A percentile compares a stretch with the other conserved stretches of the same genome.
These are phyloP conservation scores for Blastomyces emzantsi DNA, from an alignment of 2,329 filamentous ascomycete species.

Conservation along the genomic window DNA sequence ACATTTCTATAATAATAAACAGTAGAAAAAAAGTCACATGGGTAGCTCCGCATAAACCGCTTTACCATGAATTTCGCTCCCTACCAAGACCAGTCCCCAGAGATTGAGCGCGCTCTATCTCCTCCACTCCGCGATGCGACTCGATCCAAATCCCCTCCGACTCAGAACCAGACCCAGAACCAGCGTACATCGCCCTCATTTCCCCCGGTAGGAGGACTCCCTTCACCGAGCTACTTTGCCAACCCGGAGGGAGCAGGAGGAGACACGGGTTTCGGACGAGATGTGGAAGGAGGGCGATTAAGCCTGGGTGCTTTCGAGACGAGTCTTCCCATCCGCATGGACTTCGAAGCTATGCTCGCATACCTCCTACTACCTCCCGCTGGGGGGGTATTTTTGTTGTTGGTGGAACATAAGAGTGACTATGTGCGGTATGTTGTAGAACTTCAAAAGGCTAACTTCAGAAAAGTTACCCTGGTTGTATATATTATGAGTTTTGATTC, in stretches of 20 bases:
- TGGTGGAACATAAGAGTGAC: slow-evolving; percentile 90
- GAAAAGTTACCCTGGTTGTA: background rate
- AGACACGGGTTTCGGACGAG: slow-evolving; percentile 26
- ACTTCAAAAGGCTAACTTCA: background rate
- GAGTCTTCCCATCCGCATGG: slow-evolving; percentile 72
- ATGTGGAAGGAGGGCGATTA: slow-evolving; percentile 46
- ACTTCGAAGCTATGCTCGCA: slow-evolving; percentile 83
- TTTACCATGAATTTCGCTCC: slow-evolving; percentile 81
- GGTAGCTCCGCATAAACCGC: slow-evolving; percentile 6
- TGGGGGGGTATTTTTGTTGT: slow-evolving; percentile 72
- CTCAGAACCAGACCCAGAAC: slow-evolving; percentile 31
- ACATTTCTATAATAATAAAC: too few relatives aligned
- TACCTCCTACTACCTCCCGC: slow-evolving; percentile 79
- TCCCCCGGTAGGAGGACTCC: slow-evolving; percentile 34
- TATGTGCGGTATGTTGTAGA: slow-evolving; percentile 65
- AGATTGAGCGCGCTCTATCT: slow-evolving; percentile 70
- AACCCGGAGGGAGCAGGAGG: slow-evolving; percentile 26
- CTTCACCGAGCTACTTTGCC: slow-evolving; percentile 34
- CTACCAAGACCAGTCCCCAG: slow-evolving; percentile 87
- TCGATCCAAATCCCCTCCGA: slow-evolving; percentile 45
- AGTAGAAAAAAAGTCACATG: background rate
- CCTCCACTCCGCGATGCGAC: slow-evolving; percentile 47
- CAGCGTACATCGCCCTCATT: slow-evolving; percentile 44
- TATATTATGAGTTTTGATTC: background rate
- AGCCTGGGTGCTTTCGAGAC: slow-evolving; percentile 78